Percentiles rank a stretch among this genome's conserved stretches.
phyloP scores from a whole-genome alignment of 768 basidiomycete species.

The Lactarius trivialis region DNA sequence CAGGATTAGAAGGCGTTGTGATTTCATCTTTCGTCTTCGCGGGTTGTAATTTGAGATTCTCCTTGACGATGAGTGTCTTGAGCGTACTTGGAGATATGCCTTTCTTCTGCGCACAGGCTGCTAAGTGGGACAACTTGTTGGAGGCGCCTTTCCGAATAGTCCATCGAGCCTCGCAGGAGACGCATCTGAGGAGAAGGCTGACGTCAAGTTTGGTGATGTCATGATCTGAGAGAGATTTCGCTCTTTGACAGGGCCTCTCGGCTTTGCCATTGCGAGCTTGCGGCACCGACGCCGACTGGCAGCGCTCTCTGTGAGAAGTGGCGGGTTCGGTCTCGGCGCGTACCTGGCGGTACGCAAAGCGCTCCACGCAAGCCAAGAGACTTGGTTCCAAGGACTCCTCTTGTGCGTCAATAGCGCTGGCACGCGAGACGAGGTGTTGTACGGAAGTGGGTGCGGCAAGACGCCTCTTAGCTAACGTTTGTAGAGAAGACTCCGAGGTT shows the following conservation, averaged over 20 bases:
- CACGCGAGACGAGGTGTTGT: not conserved
- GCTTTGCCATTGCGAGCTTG: not conserved
- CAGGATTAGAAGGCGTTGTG: not conserved
- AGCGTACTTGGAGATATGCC: conserved; percentile 50
- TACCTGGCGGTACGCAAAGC: conserved; percentile 7
- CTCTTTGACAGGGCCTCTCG: conserved; percentile 15
- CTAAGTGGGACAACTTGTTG: conserved; percentile 64
- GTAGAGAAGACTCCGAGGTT: not conserved
- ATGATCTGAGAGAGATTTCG: not conserved
- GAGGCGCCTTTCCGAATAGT: conserved; percentile 55
- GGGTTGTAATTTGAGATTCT: conserved; percentile 28
- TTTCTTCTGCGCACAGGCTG: conserved; percentile 59
- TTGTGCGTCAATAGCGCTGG: not conserved
- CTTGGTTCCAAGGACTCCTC: not conserved
- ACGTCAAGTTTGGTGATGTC: conserved; percentile 45
- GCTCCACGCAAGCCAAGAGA: not conserved
- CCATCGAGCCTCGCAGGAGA: conserved; percentile 62
- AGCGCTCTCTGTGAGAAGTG: not conserved
- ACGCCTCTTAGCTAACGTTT: not conserved
- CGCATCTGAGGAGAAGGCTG: conserved; percentile 46
- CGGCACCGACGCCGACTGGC: not conserved
- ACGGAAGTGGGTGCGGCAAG: not conserved
- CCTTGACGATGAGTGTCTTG: conserved; percentile 43
- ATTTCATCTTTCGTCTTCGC: not conserved
- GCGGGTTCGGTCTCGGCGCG: not conserved